phyloP scores from a whole-genome alignment of 495 filamentous ascomycete genomes.

The Glonium stellatum region DNA sequence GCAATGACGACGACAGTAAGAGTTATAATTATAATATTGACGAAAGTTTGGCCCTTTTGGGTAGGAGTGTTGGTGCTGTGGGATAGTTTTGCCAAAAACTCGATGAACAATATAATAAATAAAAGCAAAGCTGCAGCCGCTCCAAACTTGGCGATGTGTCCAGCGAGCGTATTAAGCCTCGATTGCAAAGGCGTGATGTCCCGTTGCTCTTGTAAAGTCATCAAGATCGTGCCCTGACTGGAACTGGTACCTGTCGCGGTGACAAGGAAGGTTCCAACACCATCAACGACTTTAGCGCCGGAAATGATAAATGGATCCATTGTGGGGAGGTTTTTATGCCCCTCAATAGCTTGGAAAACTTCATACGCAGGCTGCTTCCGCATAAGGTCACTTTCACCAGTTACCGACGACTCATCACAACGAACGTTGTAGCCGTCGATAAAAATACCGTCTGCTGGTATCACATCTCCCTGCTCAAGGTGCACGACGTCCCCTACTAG shows the following conservation, averaged over 20 bases:
- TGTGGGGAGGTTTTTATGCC: conserved; percentile 66
- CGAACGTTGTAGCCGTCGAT: conserved; percentile 46
- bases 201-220: conserved; percentile 81
- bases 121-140: conserved; percentile 73
- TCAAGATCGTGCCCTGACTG: conserved; percentile 84
- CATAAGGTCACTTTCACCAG: conserved; percentile 62
- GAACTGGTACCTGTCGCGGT: conserved; percentile 85
- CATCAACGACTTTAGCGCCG: conserved; percentile 86
- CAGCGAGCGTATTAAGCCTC: conserved; percentile 83
- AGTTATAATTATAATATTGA: conserved; percentile 89
- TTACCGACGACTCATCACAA: conserved; percentile 64
- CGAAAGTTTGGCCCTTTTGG: conserved; percentile 77
- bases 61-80: conserved; percentile 50
- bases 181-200: conserved; percentile 89
- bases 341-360: conserved; percentile 72
- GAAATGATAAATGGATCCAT: conserved; percentile 93
- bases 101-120: conserved; percentile 88
- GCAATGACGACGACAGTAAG: conserved; percentile 95
- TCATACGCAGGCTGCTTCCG: conserved; percentile 63
- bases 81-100: conserved; percentile 66
- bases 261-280: conserved; percentile 77
- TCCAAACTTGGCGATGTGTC: conserved; percentile 91
- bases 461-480: conserved; percentile 80
- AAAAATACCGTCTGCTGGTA: conserved; percentile 41
- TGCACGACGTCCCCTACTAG: conserved; percentile 78